Conservation (phyloP, 257 asterid genomes). For the Nyctanthes arbortristis region DNA sequence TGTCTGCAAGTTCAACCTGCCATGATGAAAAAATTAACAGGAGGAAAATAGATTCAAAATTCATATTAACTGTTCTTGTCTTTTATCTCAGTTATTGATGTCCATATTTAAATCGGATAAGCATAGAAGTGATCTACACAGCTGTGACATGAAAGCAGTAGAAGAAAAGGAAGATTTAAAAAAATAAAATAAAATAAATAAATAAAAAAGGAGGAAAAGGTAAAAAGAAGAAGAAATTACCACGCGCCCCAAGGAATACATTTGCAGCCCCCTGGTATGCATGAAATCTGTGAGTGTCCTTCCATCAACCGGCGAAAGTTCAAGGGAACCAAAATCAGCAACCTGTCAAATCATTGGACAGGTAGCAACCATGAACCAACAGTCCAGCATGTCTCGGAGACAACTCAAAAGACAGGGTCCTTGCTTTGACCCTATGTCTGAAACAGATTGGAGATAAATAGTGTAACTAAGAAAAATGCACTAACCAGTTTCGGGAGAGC, state of each 20-base stretch:
- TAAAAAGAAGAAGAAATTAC: slow-evolving; percentile 60
- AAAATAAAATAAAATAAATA: neutral
- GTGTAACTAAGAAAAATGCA: slow-evolving; percentile 16
- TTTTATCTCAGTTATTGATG: neutral
- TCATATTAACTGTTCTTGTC: neutral
- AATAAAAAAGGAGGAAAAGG: too few relatives aligned
- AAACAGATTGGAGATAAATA: slow-evolving; percentile 3
- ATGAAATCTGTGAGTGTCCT: slow-evolving; percentile 81
- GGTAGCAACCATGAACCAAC: slow-evolving; percentile 14
- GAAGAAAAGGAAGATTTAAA: slow-evolving; percentile 13
- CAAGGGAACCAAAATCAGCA: slow-evolving; percentile 86
- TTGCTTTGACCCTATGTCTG: neutral
- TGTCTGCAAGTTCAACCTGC: slow-evolving; percentile 84
- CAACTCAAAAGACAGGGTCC: slow-evolving; percentile 1
- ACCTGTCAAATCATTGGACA: slow-evolving; percentile 44
- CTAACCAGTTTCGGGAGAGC: slow-evolving; percentile 78
- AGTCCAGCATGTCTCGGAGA: too few relatives aligned
- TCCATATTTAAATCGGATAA: slow-evolving; percentile 11
- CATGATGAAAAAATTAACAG: slow-evolving; percentile 11
- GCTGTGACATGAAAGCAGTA: slow-evolving; percentile 8
- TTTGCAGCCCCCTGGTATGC: slow-evolving; percentile 85
- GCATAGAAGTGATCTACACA: slow-evolving; percentile 14
- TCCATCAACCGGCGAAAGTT: slow-evolving; percentile 88
- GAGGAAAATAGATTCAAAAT: slow-evolving; percentile 17
- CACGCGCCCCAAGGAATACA: slow-evolving; percentile 78